Conservation (phyloP, 192 early-diverging fungal species). For the Backusella circina region DNA sequence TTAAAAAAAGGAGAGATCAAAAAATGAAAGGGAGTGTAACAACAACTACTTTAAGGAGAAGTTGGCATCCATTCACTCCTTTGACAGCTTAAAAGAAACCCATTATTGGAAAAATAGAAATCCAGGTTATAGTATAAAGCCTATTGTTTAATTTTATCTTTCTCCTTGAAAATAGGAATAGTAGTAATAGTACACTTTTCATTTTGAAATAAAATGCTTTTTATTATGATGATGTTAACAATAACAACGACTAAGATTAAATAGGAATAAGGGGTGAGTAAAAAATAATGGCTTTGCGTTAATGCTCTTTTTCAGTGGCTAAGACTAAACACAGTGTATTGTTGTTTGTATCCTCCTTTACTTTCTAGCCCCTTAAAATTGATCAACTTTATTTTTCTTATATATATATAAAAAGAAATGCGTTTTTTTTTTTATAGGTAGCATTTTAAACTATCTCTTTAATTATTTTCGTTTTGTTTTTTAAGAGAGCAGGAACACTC, state of each 20-base stretch:
- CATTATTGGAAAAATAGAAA: neutral
- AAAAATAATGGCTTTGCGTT: neutral
- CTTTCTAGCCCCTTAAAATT: neutral
- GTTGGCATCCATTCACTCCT: neutral
- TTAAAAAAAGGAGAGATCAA: neutral
- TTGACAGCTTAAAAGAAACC: conserved; percentile 2
- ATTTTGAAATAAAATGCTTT: neutral
- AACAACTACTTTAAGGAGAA: neutral
- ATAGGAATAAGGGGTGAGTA: conserved; percentile 1
- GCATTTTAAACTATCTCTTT: neutral
- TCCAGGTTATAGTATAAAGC: neutral
- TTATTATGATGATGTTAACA: neutral
- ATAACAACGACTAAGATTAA: neutral
- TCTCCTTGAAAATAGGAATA: neutral
- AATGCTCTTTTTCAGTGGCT: neutral
- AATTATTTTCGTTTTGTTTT: neutral
- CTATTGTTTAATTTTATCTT: neutral
- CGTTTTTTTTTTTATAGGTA: neutral
- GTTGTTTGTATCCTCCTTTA: conserved; percentile 4
- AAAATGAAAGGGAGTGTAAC: conserved; percentile 2
- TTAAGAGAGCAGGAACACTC: conserved; percentile 6
- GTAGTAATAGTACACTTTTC: neutral
- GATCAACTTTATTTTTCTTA: conserved; percentile 1
- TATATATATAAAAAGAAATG: neutral
- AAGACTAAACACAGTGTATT: neutral